Percentiles rank a stretch among this genome's conserved stretches.
Evolutionary conservation across 768 basidiomycete genomes (phyloP).

Genomic region (Psilocybe cyanescens): DNA sequence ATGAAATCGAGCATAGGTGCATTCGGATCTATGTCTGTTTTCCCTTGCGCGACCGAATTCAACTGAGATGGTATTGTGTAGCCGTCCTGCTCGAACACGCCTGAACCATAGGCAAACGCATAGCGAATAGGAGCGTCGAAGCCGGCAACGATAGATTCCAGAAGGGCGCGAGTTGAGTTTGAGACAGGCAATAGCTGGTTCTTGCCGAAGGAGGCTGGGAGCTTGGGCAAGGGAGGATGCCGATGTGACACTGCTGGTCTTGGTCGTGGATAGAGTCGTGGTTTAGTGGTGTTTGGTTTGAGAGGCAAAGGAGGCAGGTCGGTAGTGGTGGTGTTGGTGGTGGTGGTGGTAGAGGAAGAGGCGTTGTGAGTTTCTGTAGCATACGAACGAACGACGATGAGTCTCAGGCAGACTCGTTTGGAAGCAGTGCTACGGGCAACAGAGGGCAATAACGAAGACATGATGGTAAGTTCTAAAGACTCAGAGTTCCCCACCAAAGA

Average conservation of each 20-base stretch:
- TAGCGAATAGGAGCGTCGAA: slow-evolving; percentile 94
- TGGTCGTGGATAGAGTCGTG: slow-evolving; percentile 50
- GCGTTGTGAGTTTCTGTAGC: slow-evolving; percentile 44
- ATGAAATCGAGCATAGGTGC: slow-evolving; percentile 94
- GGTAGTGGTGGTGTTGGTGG: slow-evolving; percentile 15
- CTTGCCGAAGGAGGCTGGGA: slow-evolving; percentile 75
- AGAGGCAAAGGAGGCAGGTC: slow-evolving; percentile 37
- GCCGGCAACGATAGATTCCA: slow-evolving; percentile 77
- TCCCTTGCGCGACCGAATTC: not conserved
- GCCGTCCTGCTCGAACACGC: slow-evolving; percentile 93
- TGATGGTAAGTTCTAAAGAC: slow-evolving; percentile 10
- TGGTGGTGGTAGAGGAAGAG: slow-evolving; percentile 25
- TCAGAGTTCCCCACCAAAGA: not conserved
- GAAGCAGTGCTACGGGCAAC: slow-evolving; percentile 20
- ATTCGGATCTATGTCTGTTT: slow-evolving; percentile 22
- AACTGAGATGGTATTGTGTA: slow-evolving; percentile 40
- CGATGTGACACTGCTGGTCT: slow-evolving; percentile 43
- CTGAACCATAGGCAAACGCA: slow-evolving; percentile 97
- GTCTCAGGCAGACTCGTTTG: slow-evolving; percentile 18
- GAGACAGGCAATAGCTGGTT: slow-evolving; percentile 85
- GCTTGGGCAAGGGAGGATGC: slow-evolving; percentile 44
- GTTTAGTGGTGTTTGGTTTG: slow-evolving; percentile 28
- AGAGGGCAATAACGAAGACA: slow-evolving; percentile 23
- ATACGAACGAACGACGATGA: slow-evolving; percentile 40
- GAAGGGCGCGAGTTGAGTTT: slow-evolving; percentile 75